Base-by-base conservation (phyloP, 192 early-diverging fungal genomes). In the Coemansia sp. region DNA sequence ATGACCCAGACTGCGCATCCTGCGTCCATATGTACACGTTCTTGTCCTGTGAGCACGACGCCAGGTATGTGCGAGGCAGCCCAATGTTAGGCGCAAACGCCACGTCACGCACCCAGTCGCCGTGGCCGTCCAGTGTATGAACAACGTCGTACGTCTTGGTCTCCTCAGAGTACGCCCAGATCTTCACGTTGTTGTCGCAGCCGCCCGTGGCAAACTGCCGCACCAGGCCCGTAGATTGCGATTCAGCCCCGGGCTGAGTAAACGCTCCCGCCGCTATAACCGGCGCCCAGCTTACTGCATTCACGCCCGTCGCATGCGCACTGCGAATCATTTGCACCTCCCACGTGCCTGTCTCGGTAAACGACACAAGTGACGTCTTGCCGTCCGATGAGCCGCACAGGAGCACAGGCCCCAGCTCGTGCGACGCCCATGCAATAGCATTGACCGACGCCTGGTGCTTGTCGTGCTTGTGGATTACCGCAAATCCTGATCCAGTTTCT, bases 71-170 rank as follows among this genome's bases (percentile, higher is more conserved):
- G 74, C 86, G 87, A 34, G 93, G 88, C 4, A 97, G 83, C 1
- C 97, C 97, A 67, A 97, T 86, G 72, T 90, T 95, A 20, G 97
- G 97, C 26, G 97, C 96, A 82, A 90, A 99, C 9, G 95, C 89
- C 44, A 99, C 91, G 76, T 99, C 97, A 21, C 97, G 87, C 14
- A 99, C 95, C 97, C 97, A 99, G 73, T 99, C 96, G 25, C 88
- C 83, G 73, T 99, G 97, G 6, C 91, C 93, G 52, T 95, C 90
- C 40, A 99, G 84, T 6, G 78, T 84, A 7, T 85, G 85, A 48
- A 92, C 88, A 64, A 93, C 88, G 60, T 90, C 90, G 87, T 90
- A 97, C 2, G 78, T 69, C 71, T 89, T 88, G 38, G 81, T 85
- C 17, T 93, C 91, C 55, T 95, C 93, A 8, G 55, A 69, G 12